Base-by-base conservation (phyloP, 805 yeast species). In the Candida odintsovae region DNA sequence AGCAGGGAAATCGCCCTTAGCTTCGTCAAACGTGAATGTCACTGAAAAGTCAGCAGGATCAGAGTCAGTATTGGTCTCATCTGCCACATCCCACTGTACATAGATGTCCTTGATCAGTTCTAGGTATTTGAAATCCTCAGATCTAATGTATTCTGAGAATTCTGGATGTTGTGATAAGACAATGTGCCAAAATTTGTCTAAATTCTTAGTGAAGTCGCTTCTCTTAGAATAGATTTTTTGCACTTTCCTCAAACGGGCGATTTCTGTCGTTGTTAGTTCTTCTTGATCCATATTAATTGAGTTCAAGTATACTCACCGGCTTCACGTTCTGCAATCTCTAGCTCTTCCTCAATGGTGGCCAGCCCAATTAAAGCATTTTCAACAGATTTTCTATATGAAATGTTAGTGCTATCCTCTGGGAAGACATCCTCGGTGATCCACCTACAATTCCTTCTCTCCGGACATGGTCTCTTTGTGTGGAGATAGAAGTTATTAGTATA, bases 161-260 rank as follows among this genome's bases (percentile, higher is more conserved):
- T 87, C 96, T 43, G 86, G 84, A 57, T 85, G 85, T 59, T 86
- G 88, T 2, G 90, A 89, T 11, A 92, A 66, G 0, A 86, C 96
- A 44, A 84, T 77, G 57, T 86, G 83, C 98, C 98, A 92, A 64
- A 92, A 90, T 52, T 78, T 77, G 1, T 90, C 89, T 38, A 90
- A 76, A 4, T 71, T 62, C 5, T 55, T 46, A 15, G 82, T 69
- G n/a, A 75, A 65, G 7, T 57, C 68, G 21, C 86, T 72, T 54
- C 97, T 71, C 47, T 74, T 65, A 6, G 61, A 69, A 58, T 79
- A 88, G 8, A 86, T 70, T 18, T 80, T 76, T 51, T 74, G 76
- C 8, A 88, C 74, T 26, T 75, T 66, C 41, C 65, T 63, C 35
- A 83, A 62, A 43, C 86, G 70, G 50, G 67, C 76, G 39, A 75